Evolutionary conservation across 768 basidiomycete species (phyloP).

Genomic region (Tephrocybe sp.): DNA sequence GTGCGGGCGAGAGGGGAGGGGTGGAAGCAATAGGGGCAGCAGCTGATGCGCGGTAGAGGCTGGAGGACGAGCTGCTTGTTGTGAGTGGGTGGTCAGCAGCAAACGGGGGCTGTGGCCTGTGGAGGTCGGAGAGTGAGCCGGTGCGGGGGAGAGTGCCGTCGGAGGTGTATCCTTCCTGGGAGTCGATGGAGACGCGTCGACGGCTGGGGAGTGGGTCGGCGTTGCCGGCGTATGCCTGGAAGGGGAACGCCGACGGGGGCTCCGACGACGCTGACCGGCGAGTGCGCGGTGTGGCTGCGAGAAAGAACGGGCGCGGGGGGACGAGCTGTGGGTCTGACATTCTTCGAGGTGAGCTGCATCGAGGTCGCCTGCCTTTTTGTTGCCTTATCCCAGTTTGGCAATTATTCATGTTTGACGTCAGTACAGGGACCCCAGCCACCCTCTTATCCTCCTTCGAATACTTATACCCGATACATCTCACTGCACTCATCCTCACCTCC

Average conservation of each 20-base stretch:
- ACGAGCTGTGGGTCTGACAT: slow-evolving; percentile 11
- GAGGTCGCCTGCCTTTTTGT: no score
- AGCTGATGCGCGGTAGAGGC: slow-evolving; percentile 43
- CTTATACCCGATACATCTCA: neutral
- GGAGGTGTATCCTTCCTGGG: slow-evolving; percentile 23
- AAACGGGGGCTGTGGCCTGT: slow-evolving; percentile 29
- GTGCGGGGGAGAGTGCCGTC: slow-evolving; percentile 16
- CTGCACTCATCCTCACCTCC: neutral
- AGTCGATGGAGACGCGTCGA: slow-evolving; percentile 43
- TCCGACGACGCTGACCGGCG: slow-evolving; percentile 21
- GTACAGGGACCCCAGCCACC: neutral
- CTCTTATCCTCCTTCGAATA: neutral
- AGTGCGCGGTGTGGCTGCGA: slow-evolving; percentile 30
- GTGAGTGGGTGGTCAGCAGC: slow-evolving; percentile 42
- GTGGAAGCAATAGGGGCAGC: slow-evolving; percentile 38
- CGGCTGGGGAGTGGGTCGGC: slow-evolving; percentile 49
- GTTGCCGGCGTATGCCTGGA: slow-evolving; percentile 64
- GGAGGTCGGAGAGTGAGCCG: slow-evolving; percentile 26
- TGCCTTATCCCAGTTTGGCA: no score
- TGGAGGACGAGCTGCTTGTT: slow-evolving; percentile 17
- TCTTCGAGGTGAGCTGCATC: no score
- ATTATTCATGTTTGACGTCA: neutral
- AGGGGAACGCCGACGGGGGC: slow-evolving; percentile 35
- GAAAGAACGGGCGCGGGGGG: slow-evolving; percentile 27
- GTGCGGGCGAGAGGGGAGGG: slow-evolving; percentile 42